These are phyloP conservation scores for Pseudozyma pruni DNA, from an alignment of 1,284 basidiomycete species.

Conservation along the genomic window DNA sequence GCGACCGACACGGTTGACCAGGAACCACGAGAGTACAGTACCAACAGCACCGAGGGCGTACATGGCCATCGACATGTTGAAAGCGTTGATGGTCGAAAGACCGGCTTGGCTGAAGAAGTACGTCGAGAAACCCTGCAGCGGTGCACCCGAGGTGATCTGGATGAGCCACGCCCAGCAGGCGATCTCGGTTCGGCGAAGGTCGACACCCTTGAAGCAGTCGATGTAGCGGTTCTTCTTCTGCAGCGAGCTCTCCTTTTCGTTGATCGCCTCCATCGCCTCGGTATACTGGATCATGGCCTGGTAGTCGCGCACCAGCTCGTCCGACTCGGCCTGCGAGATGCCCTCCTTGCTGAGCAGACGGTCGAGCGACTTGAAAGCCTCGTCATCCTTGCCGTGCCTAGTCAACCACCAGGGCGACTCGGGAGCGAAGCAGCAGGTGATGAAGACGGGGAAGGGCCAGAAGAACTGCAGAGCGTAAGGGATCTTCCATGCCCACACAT, in stretches of 20 bases:
- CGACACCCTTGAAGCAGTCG: constrained; percentile 70
- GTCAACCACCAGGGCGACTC: constrained; percentile 71
- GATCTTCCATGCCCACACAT: constrained; percentile 67
- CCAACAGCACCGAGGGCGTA: constrained; percentile 68
- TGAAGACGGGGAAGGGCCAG: constrained; percentile 66
- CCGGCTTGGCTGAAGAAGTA: constrained; percentile 70
- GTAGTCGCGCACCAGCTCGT: constrained; percentile 69
- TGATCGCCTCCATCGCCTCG: constrained; percentile 69
- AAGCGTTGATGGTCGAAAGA: constrained; percentile 66
- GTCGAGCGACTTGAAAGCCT: constrained; percentile 69
- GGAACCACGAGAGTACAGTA: constrained; percentile 69
- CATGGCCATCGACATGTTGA: constrained; percentile 69
- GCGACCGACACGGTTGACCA: constrained; percentile 69
- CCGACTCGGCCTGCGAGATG: constrained; percentile 64
- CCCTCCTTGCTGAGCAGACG: constrained; percentile 61
- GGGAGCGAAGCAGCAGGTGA: constrained; percentile 64
- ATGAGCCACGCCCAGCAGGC: constrained; percentile 66
- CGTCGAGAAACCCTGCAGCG: constrained; percentile 63
- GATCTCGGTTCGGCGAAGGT: constrained; percentile 70
- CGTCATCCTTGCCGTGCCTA: constrained; percentile 69
- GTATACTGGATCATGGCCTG: constrained; percentile 70
- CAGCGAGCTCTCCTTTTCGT: constrained; percentile 67
- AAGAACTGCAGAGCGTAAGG: constrained; percentile 70
- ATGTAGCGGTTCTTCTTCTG: constrained; percentile 67
- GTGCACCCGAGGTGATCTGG: constrained; percentile 66